A percentile compares a stretch with the other conserved stretches of the same genome.
These are phyloP conservation scores for Plasmodium vivax DNA, from an alignment of 169 alveolate genomes.

Conservation along the genomic window DNA sequence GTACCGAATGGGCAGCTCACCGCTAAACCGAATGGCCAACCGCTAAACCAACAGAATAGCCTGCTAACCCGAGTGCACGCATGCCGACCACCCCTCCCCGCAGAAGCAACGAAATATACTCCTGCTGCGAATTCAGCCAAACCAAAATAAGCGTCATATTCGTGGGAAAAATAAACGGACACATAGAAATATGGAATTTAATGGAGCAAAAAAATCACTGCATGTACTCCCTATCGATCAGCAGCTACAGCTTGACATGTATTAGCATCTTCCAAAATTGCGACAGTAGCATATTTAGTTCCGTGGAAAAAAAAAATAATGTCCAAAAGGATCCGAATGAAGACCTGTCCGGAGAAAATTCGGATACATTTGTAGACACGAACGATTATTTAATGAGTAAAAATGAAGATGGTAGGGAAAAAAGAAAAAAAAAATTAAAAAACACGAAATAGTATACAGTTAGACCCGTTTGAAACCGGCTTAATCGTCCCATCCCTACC, in stretches of 20 bases:
- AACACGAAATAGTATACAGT: neutral
- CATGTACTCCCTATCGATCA: conserved; percentile 44
- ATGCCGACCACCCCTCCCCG: neutral
- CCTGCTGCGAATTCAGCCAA: conserved; percentile 73
- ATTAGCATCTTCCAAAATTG: conserved; percentile 42
- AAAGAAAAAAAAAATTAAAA: neutral
- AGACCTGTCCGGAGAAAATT: conserved; percentile 2
- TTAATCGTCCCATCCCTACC: neutral
- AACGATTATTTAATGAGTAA: conserved; percentile 58
- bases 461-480: neutral
- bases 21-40: neutral
- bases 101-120: conserved; percentile 72
- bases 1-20: neutral
- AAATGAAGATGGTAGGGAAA: conserved; percentile 64
- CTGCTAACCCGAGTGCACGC: neutral
- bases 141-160: conserved; percentile 59
- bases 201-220: conserved; percentile 49
- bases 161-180: conserved; percentile 73
- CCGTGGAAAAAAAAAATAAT: conserved; percentile 12
- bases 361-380: conserved; percentile 57
- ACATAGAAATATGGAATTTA: conserved; percentile 74
- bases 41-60: neutral
- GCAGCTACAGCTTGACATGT: conserved; percentile 68
- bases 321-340: neutral
- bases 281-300: conserved; percentile 10